Evolutionary conservation across 805 yeast species (phyloP), one percentile per base, ranked within the genome.

Genomic region (Pichia eremophila): DNA sequence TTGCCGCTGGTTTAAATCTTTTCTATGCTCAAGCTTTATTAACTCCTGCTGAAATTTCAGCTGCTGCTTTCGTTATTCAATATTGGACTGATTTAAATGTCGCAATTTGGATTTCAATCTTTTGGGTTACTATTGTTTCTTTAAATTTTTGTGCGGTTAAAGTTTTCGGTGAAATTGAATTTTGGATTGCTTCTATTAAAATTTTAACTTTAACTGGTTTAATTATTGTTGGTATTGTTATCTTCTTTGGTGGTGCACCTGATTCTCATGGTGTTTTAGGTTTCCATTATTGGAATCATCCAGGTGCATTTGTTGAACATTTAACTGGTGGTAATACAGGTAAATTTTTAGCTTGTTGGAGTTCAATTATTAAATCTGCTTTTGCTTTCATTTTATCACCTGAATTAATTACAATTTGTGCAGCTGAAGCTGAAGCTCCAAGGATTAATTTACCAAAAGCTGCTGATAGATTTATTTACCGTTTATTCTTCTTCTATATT

Each of bases 171-270:
- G 81, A 76, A 58, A 69, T 74, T 39, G 85, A 79, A 50, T 84
- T 78, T 63, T 83, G 81, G 82, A 71, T 78, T 49, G 79, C 84
- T 0, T 57, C 74, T 15, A 67, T 83, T 59, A 84, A 84, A 61
- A 79, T 84, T n/a, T 48, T 81, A 29, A 73, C 84, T 32, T 74
- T 84, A 55, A 58, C 78, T 18, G 86, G 87, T 17, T 67, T 81
- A 46, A 76, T 81, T 48, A 61, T 81, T 38, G 63, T 74, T 38
- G 75, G 80, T 49, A 64, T 77, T 57, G 73, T 76, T 22, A 75
- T 80, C 50, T 76, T 78, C 47, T 74, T 78, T 58, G 86, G 85
- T 46, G 86, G 85, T 54, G 82, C 78, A 35, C 85, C 85, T 5
- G 48, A 38, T 14, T 57, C 56, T 17, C 72, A 72, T 45, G 80